These are phyloP conservation scores for Saussurea involucrata DNA, from an alignment of 129 eudicot genomes.

Conservation along the genomic window DNA sequence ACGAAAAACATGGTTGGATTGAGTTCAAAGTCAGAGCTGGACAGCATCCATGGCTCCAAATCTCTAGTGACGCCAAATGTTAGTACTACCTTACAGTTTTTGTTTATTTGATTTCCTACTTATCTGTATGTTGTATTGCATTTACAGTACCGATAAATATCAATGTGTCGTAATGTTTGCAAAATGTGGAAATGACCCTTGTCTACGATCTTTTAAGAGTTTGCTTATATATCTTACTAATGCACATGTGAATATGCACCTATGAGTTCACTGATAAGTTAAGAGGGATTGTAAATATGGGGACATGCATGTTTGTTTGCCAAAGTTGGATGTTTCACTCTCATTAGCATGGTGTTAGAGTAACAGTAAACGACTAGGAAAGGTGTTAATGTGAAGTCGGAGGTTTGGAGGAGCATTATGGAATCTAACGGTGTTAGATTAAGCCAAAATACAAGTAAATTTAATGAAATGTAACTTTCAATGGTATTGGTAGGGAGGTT, in stretches of 20 bases:
- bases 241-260: not conserved
- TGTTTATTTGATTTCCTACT: not conserved
- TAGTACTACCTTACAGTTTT: constrained; percentile 21
- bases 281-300: not conserved
- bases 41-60: constrained; percentile 24
- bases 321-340: not conserved
- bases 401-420: not conserved
- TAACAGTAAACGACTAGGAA: not conserved
- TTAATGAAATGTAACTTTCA: no score
- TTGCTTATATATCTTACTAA: not conserved
- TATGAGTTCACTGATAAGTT: not conserved
- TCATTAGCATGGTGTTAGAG: not conserved
- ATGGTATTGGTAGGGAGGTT: not conserved
- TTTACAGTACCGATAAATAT: not conserved
- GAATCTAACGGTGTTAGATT: not conserved
- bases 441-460: not conserved
- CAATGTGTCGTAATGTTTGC: not conserved
- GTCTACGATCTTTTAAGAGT: not conserved
- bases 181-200: not conserved
- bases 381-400: not conserved
- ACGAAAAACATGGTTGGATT: constrained; percentile 57
- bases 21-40: constrained; percentile 52
- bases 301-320: not conserved
- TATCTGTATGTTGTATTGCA: not conserved
- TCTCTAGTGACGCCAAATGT: constrained; percentile 40